A percentile compares a stretch with the other conserved stretches of the same genome.
Evolutionary conservation across 305 asterid species (phyloP).

Genomic region (Fraxinus velutina): DNA sequence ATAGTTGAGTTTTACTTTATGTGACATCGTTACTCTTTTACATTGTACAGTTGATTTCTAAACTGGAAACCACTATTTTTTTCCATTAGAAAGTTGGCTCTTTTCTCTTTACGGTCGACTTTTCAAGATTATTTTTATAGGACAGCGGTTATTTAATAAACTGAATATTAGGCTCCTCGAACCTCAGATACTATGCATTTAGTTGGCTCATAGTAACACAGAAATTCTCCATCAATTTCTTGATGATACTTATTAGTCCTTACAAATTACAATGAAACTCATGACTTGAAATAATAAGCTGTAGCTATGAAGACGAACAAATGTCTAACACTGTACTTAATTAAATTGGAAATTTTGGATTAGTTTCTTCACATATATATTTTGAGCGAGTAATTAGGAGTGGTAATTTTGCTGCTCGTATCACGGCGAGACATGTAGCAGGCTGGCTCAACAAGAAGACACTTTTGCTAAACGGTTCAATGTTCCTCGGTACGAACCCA

Average conservation of each 20-base stretch:
- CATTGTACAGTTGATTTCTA: conserved; percentile 17
- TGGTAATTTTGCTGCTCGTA: not conserved
- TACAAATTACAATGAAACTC: not conserved
- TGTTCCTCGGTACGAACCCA: not conserved
- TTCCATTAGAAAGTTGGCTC: not conserved
- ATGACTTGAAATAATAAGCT: not conserved
- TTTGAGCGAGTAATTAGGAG: not conserved
- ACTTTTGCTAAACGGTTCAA: not conserved
- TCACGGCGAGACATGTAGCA: not conserved
- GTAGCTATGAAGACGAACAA: not conserved
- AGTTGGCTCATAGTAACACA: not conserved
- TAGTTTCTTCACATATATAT: not conserved
- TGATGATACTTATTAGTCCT: not conserved
- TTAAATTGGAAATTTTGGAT: not conserved
- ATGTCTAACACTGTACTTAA: not conserved
- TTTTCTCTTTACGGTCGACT: not conserved
- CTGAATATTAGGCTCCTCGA: not conserved
- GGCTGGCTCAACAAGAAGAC: not conserved
- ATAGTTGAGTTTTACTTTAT: conserved; percentile 11
- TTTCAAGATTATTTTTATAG: not conserved
- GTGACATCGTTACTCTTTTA: not conserved
- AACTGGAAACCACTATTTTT: conserved; percentile 3
- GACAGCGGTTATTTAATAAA: not conserved
- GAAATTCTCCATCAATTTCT: not conserved
- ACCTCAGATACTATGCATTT: not conserved